Evolutionary conservation across 305 asterid species (phyloP).

Genomic region (Solanum hybrid): DNA sequence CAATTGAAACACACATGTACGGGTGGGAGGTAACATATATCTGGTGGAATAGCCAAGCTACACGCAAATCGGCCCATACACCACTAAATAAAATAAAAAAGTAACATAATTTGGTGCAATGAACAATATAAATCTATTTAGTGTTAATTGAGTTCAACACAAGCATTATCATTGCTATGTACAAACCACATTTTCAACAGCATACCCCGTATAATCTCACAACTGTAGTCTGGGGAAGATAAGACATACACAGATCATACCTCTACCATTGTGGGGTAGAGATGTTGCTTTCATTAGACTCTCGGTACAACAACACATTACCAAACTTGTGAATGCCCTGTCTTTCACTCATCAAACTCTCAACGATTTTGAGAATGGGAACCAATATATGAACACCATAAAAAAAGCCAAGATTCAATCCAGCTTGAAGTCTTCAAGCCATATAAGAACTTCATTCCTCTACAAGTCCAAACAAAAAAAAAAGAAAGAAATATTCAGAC

Average conservation of each 20-base stretch:
- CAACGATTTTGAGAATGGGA: background rate
- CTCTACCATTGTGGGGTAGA: background rate
- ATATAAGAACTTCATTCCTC: conserved; percentile 25
- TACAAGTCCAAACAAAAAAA: background rate
- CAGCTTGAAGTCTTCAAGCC: conserved; percentile 22
- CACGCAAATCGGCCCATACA: background rate
- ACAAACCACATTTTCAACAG: background rate
- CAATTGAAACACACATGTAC: background rate
- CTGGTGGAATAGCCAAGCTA: background rate
- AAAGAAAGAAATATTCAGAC: background rate
- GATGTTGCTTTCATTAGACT: background rate
- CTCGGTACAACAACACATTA: background rate
- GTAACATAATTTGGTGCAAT: background rate
- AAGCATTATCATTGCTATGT: background rate
- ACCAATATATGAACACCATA: background rate
- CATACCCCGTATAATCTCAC: background rate
- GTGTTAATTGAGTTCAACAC: background rate
- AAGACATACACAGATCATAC: background rate
- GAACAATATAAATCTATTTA: background rate
- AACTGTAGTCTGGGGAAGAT: background rate
- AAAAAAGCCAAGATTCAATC: conserved; percentile 5
- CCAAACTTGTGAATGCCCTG: background rate
- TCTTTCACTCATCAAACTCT: background rate
- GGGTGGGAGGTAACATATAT: background rate
- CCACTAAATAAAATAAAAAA: background rate